phyloP scores from a whole-genome alignment of 163 green algal genomes.

The Trebouxia gelatinosa region DNA sequence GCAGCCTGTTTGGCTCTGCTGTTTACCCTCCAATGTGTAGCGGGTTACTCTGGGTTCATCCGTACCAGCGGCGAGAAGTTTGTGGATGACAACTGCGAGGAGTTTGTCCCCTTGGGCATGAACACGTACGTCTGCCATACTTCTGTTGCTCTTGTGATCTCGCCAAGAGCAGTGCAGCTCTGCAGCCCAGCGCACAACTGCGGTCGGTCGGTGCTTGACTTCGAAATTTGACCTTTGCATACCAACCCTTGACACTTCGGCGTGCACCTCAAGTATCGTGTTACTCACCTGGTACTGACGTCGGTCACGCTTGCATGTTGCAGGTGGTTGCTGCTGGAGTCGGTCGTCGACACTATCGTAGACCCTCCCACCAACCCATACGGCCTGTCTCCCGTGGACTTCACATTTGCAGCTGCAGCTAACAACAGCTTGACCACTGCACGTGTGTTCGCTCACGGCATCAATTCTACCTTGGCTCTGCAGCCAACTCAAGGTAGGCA shows the following conservation, averaged over 20 bases:
- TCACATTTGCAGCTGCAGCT: background rate
- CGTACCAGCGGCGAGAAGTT: constrained; percentile 1
- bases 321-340: constrained; percentile 23
- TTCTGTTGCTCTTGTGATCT: too few relatives aligned
- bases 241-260: too few relatives aligned
- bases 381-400: background rate
- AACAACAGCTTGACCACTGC: constrained; percentile 17
- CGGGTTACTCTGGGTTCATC: constrained; percentile 20
- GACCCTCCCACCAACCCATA: constrained; percentile 1
- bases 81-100: constrained; percentile 25
- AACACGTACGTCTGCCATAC: constrained; percentile 30
- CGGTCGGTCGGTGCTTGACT: too few relatives aligned
- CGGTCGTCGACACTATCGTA: background rate
- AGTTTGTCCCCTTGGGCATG: constrained; percentile 20
- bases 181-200: too few relatives aligned
- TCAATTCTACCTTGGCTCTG: background rate
- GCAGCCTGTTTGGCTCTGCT: background rate
- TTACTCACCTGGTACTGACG: too few relatives aligned
- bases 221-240: too few relatives aligned
- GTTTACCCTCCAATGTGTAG: background rate
- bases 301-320: too few relatives aligned
- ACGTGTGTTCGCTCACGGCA: constrained; percentile 21
- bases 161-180: too few relatives aligned
- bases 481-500: constrained; percentile 11
- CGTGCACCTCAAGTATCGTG: too few relatives aligned